Evolutionary conservation across 257 asterid species (phyloP).

Genomic region (Lycium barbarum): DNA sequence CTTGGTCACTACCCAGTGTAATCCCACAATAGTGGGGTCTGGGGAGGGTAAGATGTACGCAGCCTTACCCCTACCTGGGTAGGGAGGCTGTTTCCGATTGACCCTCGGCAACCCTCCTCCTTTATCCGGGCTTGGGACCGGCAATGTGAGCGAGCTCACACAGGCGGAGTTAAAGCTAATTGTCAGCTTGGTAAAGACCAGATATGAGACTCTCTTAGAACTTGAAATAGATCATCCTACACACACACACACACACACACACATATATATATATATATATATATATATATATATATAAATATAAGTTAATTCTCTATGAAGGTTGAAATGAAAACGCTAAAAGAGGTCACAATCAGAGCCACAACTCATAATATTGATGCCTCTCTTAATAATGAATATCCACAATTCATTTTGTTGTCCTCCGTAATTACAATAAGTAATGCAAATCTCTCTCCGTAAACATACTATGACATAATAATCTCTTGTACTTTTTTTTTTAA

Average conservation of each 20-base stretch:
- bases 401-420: background rate
- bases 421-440: background rate
- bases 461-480: conserved; percentile 53
- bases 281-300: no score
- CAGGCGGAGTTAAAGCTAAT: no score
- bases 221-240: background rate
- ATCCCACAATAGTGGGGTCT: no score
- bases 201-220: background rate
- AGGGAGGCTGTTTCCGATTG: no score
- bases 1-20: no score
- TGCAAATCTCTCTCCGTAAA: background rate
- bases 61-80: no score
- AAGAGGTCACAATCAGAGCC: background rate
- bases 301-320: no score
- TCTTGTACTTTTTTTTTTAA: conserved; percentile 47
- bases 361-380: background rate
- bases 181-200: background rate
- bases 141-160: no score
- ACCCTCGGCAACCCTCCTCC: no score
- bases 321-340: background rate
- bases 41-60: no score
- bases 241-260: background rate
- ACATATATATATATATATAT: no score
- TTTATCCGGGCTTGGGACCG: no score
- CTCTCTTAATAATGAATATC: background rate